These are phyloP conservation scores for Eucalyptus guilfoylei DNA, from an alignment of 345 rosid species.

Conservation along the genomic window DNA sequence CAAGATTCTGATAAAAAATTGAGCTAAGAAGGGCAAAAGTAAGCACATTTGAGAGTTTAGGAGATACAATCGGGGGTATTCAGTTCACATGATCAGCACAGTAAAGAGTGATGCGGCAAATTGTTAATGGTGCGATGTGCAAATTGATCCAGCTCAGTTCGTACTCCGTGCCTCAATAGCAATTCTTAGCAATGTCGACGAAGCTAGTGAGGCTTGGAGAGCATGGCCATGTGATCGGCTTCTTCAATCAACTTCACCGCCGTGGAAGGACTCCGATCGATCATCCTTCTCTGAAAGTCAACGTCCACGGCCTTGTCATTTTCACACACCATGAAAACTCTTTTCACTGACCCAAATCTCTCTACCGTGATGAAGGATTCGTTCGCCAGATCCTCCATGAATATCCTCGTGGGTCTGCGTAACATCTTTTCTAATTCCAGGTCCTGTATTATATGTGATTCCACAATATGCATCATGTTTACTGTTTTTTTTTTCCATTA, in stretches of 20 bases:
- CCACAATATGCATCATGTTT: not conserved
- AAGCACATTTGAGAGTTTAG: not conserved
- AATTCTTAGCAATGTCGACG: not conserved
- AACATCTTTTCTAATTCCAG: conserved; percentile 13
- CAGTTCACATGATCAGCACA: not conserved
- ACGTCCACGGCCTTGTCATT: conserved; percentile 8
- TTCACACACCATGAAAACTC: conserved; percentile 4
- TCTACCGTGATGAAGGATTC: conserved; percentile 1
- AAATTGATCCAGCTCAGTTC: not conserved
- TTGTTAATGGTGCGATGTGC: not conserved
- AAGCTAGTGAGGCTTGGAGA: conserved; percentile 8
- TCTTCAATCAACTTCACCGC: conserved; percentile 1
- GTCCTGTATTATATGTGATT: conserved; percentile 2
- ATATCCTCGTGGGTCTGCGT: conserved; percentile 8
- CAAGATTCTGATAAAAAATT: not conserved
- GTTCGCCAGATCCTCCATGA: conserved; percentile 1
- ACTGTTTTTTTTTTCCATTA: not conserved
- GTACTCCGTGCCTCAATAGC: not conserved
- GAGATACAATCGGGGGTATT: not conserved
- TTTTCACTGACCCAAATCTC: conserved; percentile 1
- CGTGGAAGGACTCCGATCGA: not conserved
- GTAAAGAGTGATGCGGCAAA: not conserved
- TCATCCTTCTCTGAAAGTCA: conserved; percentile 13
- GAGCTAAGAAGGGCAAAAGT: not conserved
- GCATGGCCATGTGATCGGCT: conserved; percentile 21